These are phyloP conservation scores for Nigrospora oryzae DNA, from an alignment of 2,329 filamentous ascomycete genomes.

Conservation along the genomic window DNA sequence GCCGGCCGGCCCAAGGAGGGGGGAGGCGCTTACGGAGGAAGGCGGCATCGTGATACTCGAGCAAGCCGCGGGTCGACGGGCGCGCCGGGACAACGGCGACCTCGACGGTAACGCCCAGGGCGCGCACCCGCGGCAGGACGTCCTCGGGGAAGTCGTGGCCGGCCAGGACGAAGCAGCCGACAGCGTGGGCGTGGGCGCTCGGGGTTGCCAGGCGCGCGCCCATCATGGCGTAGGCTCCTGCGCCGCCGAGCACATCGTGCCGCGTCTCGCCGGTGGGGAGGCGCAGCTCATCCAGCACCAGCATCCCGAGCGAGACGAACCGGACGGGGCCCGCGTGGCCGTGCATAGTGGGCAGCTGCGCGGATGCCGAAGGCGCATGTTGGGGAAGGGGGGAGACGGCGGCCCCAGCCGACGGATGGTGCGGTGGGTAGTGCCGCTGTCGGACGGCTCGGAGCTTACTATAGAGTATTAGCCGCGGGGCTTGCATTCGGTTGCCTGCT, in stretches of 20 bases:
- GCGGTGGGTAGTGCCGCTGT: too few species aligned
- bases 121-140: not conserved
- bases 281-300: constrained; percentile 24
- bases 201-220: constrained; percentile 5
- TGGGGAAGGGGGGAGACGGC: too few species aligned
- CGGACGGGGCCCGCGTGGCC: not conserved
- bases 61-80: constrained; percentile 6
- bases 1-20: too few species aligned
- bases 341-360: too few species aligned
- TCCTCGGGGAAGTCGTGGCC: constrained; percentile 7
- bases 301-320: constrained; percentile 23
- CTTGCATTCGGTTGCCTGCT: too few species aligned
- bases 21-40: constrained; percentile 14
- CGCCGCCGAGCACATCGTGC: constrained; percentile 20
- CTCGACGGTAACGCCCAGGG: constrained; percentile 3
- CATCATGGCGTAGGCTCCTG: constrained; percentile 16
- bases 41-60: constrained; percentile 13
- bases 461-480: too few species aligned
- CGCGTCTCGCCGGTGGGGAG: constrained; percentile 14
- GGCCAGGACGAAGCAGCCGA: constrained; percentile 6
- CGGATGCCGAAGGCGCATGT: too few species aligned
- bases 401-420: too few species aligned
- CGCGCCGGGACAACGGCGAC: not conserved
- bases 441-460: too few species aligned
- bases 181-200: not conserved